Evolutionary conservation across 345 rosid species (phyloP).

Genomic region (Populus euphratica): DNA sequence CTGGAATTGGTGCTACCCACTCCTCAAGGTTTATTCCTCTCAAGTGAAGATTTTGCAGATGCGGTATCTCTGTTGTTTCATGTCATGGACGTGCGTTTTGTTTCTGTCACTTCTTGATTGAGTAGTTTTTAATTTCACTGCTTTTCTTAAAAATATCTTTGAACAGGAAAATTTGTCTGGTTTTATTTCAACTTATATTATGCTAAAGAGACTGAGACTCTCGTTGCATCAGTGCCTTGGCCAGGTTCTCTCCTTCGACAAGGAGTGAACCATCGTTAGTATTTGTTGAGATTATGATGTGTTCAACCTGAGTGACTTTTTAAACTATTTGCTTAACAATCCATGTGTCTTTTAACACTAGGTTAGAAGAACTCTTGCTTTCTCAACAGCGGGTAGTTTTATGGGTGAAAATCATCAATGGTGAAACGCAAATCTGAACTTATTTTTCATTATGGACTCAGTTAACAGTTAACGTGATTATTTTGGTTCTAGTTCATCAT

Average conservation of each 20-base stretch:
- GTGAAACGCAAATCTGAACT: neutral
- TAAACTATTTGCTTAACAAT: too few species aligned
- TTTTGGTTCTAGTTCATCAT: too few species aligned
- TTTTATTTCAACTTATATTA: neutral
- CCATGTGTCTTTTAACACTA: too few species aligned
- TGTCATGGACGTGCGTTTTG: neutral
- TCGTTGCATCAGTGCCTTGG: too few species aligned
- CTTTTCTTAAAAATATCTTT: neutral
- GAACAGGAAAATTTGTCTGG: neutral
- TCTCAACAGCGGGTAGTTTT: too few species aligned
- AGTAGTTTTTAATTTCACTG: neutral
- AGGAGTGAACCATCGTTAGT: too few species aligned
- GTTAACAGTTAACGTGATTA: too few species aligned
- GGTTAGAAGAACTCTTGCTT: too few species aligned
- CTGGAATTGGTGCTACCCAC: slow-evolving; percentile 97
- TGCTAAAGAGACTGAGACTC: neutral
- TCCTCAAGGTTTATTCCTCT: slow-evolving; percentile 96
- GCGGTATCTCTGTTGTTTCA: neutral
- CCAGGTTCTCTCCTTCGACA: too few species aligned
- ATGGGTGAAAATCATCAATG: neutral
- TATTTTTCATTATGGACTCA: neutral
- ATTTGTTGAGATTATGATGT: too few species aligned
- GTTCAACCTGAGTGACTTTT: too few species aligned
- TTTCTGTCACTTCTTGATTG: neutral
- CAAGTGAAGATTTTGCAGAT: slow-evolving; percentile 40